Evolutionary conservation across 2,329 filamentous ascomycete species (phyloP).

Genomic region (Mollisia scopiformis): DNA sequence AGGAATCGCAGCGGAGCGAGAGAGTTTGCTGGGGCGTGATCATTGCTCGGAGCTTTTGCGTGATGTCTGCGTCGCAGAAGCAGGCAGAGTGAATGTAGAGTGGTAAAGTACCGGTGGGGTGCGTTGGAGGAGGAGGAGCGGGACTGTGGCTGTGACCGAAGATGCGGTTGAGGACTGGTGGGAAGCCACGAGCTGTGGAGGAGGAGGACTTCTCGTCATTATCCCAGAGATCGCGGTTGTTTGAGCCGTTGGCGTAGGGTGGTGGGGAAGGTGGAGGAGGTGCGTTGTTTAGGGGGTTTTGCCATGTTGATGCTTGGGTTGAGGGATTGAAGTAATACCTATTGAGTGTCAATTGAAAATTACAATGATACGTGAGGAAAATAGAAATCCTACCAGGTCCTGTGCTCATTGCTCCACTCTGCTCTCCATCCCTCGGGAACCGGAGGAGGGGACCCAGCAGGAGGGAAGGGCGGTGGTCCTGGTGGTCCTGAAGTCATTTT

Average conservation of each 20-base stretch:
- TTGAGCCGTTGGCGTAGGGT: background rate
- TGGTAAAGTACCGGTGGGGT: background rate
- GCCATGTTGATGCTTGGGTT: background rate
- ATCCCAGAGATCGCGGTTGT: background rate
- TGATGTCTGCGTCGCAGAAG: background rate
- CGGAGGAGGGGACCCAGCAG: background rate
- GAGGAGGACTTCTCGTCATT: constrained; percentile 1
- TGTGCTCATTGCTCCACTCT: background rate
- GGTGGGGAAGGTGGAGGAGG: constrained; percentile 1
- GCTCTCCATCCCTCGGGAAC: constrained; percentile 4
- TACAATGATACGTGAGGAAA: background rate
- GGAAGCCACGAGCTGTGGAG: background rate
- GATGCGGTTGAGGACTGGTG: background rate
- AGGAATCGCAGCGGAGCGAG: constrained; percentile 1
- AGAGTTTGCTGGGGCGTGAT: background rate
- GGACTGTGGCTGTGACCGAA: constrained; percentile 1
- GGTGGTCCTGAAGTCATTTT: constrained; percentile 3
- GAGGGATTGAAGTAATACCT: constrained; percentile 1
- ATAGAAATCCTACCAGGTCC: background rate
- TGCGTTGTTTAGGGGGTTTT: background rate
- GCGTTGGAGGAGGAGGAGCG: background rate
- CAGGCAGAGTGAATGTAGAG: constrained; percentile 1
- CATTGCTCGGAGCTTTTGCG: constrained; percentile 1
- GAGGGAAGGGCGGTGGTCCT: background rate
- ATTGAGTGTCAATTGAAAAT: background rate